phyloP scores from a whole-genome alignment of 768 basidiomycete genomes.

The Serendipita sp. region DNA sequence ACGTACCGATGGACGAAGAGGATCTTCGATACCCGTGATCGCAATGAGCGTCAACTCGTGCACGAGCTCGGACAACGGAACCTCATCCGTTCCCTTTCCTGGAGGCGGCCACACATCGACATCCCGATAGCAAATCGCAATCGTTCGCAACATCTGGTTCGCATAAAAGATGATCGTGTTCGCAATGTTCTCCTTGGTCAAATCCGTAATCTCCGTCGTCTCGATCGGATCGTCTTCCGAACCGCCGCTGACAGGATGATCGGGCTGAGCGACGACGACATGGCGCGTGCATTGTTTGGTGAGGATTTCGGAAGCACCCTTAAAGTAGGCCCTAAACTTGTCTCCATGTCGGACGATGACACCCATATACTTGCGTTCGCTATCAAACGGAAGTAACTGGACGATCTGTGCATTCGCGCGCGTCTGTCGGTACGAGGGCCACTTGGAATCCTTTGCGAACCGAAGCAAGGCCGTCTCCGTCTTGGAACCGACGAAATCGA shows the following conservation, averaged over 20 bases:
- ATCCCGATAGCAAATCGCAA: slow-evolving; percentile 87
- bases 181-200: slow-evolving; percentile 65
- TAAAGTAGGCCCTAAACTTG: slow-evolving; percentile 56
- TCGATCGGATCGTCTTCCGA: slow-evolving; percentile 27
- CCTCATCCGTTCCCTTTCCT: slow-evolving; percentile 24
- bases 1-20: slow-evolving; percentile 75
- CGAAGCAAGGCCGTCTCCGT: slow-evolving; percentile 84
- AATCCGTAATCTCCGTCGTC: slow-evolving; percentile 43
- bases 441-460: slow-evolving; percentile 67
- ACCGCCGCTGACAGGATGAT: slow-evolving; percentile 12
- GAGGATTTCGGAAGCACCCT: slow-evolving; percentile 90
- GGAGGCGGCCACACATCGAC: slow-evolving; percentile 72
- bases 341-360: slow-evolving; percentile 54
- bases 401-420: slow-evolving; percentile 38
- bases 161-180: slow-evolving; percentile 96
- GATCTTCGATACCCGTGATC: slow-evolving; percentile 93
- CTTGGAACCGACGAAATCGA: slow-evolving; percentile 75
- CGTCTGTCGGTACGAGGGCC: slow-evolving; percentile 52
- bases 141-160: slow-evolving; percentile 86
- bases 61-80: slow-evolving; percentile 53
- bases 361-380: slow-evolving; percentile 88
- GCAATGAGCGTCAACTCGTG: slow-evolving; percentile 67
- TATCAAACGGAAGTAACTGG: slow-evolving; percentile 89
- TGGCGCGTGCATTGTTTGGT: slow-evolving; percentile 58
- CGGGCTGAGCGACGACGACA: slow-evolving; percentile 42